Evolutionary conservation across 352 stramenopile species (phyloP).

Genomic region (Globisporangium abappressorium): DNA sequence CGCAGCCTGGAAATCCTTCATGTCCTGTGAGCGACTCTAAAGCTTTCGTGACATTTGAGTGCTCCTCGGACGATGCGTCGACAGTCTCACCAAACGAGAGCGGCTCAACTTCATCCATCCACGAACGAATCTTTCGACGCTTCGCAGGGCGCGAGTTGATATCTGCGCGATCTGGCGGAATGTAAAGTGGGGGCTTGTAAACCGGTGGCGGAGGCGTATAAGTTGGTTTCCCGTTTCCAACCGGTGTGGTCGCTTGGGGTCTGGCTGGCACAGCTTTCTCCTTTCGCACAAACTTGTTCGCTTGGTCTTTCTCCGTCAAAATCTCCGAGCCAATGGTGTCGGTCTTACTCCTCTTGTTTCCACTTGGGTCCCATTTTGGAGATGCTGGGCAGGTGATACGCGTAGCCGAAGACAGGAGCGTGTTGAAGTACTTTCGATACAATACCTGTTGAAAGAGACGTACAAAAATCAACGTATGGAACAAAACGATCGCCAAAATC

Average conservation of each 20-base stretch:
- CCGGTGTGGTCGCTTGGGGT: conserved; percentile 20
- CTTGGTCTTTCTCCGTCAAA: conserved; percentile 67
- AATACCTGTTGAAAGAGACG: conserved; percentile 31
- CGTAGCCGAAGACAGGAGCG: conserved; percentile 47
- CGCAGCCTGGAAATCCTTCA: conserved; percentile 80
- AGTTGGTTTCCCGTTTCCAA: conserved; percentile 23
- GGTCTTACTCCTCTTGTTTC: conserved; percentile 34
- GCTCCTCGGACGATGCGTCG: conserved; percentile 57
- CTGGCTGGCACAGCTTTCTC: conserved; percentile 14
- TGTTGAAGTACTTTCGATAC: conserved; percentile 81
- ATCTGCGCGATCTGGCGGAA: conserved; percentile 55
- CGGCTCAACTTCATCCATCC: conserved; percentile 74
- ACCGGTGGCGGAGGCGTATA: conserved; percentile 36
- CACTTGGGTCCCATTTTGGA: conserved; percentile 65
- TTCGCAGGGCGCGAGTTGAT: conserved; percentile 53
- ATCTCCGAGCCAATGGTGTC: conserved; percentile 51
- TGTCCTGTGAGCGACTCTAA: conserved; percentile 69
- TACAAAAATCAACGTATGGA: conserved; percentile 3
- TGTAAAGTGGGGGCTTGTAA: conserved; percentile 76
- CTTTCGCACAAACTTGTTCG: conserved; percentile 60
- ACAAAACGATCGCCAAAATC: not conserved
- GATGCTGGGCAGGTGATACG: conserved; percentile 45
- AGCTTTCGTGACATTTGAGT: conserved; percentile 44
- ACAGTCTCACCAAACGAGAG: conserved; percentile 63
- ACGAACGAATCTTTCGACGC: conserved; percentile 85